Evolutionary conservation across 495 filamentous ascomycete genomes (phyloP), one percentile per base, ranked within the genome.

Genomic region (Podospora sp.): DNA sequence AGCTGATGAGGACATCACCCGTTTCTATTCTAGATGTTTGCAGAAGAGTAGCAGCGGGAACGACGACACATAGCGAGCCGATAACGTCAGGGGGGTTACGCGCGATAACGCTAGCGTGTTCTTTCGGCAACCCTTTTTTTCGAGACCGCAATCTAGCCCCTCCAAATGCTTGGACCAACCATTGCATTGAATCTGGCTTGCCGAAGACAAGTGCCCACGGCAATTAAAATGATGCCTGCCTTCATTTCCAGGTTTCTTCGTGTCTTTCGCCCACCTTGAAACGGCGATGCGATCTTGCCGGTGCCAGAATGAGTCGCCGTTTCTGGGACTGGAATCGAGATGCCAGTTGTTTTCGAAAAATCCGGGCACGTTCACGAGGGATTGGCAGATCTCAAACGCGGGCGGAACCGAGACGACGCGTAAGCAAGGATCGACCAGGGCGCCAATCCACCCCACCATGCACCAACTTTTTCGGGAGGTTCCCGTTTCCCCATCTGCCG

Each of bases 1-100:
- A 67, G 68, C 49, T 69, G 67, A 59, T 29, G 20, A n/a, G 64
- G 49, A 49, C 24, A 55, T 55, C 52, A n/a, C 52, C 52, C 52
- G 40, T 51, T 58, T 40, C 26, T 60, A 14, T 58, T 40, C 26
- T 60, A 14, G 26, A 35, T 60, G 57, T 60, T 60, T 35, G 57
- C 57, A 60, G 57, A 26, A 33, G 29, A 36, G 29, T 26, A 60
- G 57, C 29, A 29, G 3, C n/a, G 20, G 9, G 26, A 59, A 33
- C 57, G 26, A 29, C 29, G 29, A 33, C 29, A 33, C 57, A 21
- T 40, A 40, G 49, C 29, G 18, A 36, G 22, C 21, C 46, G 61
- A 52, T 63, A 63, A 52, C 49, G 26, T 63, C 40, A 63, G 22
- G 61, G 49, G 61, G 52, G 56, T 26, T n/a, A 12, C 27, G 25